These are phyloP conservation scores for Curvularia spicifera DNA, from an alignment of 2,329 filamentous ascomycete genomes.

Conservation along the genomic window DNA sequence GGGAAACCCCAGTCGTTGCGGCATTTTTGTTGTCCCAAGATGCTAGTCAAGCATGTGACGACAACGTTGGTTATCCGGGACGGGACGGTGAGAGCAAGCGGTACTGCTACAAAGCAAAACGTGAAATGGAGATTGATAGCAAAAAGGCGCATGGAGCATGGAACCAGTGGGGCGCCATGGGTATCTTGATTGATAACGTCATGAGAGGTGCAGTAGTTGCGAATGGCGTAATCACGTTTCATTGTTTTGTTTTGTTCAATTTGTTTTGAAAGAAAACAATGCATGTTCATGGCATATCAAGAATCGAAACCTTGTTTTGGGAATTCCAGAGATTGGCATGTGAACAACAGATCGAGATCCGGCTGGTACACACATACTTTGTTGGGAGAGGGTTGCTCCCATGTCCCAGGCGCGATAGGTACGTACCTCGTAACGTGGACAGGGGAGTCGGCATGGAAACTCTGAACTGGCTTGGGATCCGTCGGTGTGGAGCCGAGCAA, in stretches of 20 bases:
- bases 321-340: not conserved
- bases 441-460: not conserved
- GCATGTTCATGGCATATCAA: not conserved
- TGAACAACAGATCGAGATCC: not conserved
- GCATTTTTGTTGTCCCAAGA: not conserved
- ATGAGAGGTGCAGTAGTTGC: not conserved
- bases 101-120: not conserved
- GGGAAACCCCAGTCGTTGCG: too few species aligned
- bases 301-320: not conserved
- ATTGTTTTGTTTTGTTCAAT: not conserved
- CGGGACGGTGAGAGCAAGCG: not conserved
- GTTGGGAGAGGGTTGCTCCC: not conserved
- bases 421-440: not conserved
- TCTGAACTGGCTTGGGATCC: too few species aligned
- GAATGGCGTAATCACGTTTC: not conserved
- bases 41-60: not conserved
- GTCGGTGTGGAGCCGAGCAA: not conserved
- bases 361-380: not conserved
- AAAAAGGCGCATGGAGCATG: not conserved
- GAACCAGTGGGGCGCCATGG: not conserved
- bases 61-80: not conserved
- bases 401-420: not conserved
- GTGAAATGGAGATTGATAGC: not conserved
- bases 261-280: not conserved
- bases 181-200: not conserved